These are phyloP conservation scores for Candida anglica DNA, from an alignment of 805 yeast species.

Conservation along the genomic window DNA sequence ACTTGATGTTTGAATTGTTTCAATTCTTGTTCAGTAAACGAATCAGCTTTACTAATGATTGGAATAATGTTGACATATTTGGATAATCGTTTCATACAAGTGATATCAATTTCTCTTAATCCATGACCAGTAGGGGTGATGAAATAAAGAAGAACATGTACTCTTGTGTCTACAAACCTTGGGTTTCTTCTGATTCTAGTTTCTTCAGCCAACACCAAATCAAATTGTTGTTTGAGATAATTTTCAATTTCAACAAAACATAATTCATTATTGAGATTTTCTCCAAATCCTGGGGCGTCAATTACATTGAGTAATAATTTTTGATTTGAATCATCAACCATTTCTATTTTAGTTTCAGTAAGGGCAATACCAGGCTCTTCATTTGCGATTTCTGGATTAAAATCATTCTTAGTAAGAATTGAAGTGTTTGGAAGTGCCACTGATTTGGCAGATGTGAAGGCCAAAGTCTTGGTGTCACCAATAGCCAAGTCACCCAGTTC, in stretches of 20 bases:
- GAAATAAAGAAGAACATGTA: slow-evolving; percentile 75
- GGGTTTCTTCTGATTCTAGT: slow-evolving; percentile 85
- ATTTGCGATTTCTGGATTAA: slow-evolving; percentile 56
- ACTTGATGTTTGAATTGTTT: slow-evolving; percentile 56
- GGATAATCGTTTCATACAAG: slow-evolving; percentile 65
- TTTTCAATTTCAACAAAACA: slow-evolving; percentile 64
- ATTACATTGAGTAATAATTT: slow-evolving; percentile 56
- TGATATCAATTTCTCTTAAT: slow-evolving; percentile 68
- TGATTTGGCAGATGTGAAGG: slow-evolving; percentile 55
- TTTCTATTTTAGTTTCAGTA: slow-evolving; percentile 61
- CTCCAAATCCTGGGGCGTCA: slow-evolving; percentile 78
- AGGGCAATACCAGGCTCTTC: slow-evolving; percentile 75
- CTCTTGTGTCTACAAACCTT: slow-evolving; percentile 70
- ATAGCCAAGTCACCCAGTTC: slow-evolving; percentile 19
- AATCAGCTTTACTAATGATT: slow-evolving; percentile 75
- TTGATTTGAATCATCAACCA: slow-evolving; percentile 55
- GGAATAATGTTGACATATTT: slow-evolving; percentile 80
- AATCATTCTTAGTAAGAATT: slow-evolving; percentile 50
- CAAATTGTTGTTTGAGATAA: slow-evolving; percentile 74
- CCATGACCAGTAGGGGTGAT: slow-evolving; percentile 81
- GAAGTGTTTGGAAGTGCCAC: slow-evolving; percentile 53
- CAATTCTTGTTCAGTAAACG: slow-evolving; percentile 67
- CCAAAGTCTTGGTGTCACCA: slow-evolving; percentile 45
- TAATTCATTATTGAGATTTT: slow-evolving; percentile 63
- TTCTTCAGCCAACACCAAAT: slow-evolving; percentile 77